phyloP scores from a whole-genome alignment of 768 basidiomycete genomes.

The Daedalea quercina region DNA sequence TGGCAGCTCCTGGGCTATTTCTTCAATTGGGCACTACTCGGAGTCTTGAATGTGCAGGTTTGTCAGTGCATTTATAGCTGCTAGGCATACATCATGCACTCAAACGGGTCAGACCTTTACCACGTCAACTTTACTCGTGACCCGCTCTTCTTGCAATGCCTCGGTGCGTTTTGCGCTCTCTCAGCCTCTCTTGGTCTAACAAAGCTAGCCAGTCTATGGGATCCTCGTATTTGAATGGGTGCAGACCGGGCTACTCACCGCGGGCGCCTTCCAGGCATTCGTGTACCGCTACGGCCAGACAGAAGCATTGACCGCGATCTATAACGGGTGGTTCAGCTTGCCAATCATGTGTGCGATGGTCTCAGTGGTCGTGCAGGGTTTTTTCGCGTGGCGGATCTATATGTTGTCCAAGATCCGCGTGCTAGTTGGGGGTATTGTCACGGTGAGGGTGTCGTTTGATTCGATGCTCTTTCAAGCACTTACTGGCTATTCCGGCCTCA shows the following conservation, averaged over 20 bases:
- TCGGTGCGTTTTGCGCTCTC: background rate
- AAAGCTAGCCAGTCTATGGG: constrained; percentile 5
- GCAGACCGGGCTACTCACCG: constrained; percentile 11
- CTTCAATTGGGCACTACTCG: constrained; percentile 2
- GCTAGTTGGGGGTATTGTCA: constrained; percentile 1
- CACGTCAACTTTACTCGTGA: constrained; percentile 4
- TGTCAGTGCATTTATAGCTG: background rate
- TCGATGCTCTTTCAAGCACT: background rate
- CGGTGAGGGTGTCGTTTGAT: background rate
- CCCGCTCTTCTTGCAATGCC: background rate
- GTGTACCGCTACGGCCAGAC: constrained; percentile 6
- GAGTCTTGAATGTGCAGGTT: constrained; percentile 1
- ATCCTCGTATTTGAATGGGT: constrained; percentile 6
- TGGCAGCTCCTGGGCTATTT: constrained; percentile 1
- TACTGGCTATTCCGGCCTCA: background rate
- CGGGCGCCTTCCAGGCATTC: background rate
- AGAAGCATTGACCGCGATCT: background rate
- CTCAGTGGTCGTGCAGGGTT: constrained; percentile 7
- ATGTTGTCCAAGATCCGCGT: constrained; percentile 1
- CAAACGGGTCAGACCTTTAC: constrained; percentile 1
- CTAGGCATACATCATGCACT: background rate
- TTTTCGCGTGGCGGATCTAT: constrained; percentile 7
- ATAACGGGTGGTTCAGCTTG: constrained; percentile 10
- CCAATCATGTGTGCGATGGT: constrained; percentile 9
- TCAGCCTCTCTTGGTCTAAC: background rate